phyloP scores from a whole-genome alignment of 495 filamentous ascomycete species.

The Penicillium dipodomyicola region DNA sequence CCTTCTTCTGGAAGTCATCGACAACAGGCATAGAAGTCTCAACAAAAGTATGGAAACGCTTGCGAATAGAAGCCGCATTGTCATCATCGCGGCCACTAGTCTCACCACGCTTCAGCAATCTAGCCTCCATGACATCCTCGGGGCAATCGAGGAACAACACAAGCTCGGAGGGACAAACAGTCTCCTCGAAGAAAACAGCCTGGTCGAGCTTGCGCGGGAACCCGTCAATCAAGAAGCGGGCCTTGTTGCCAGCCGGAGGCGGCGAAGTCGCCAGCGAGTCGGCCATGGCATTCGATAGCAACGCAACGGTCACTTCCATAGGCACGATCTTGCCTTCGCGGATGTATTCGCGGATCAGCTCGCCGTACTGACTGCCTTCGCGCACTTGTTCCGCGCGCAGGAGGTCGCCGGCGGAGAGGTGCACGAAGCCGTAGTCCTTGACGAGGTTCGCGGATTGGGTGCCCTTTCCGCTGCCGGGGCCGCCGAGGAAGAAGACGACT shows the following conservation, averaged over 20 bases:
- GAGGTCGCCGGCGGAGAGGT: slow-evolving; percentile 90
- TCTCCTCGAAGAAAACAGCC: slow-evolving; percentile 85
- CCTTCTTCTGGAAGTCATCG: slow-evolving; percentile 71
- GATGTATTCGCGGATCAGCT: slow-evolving; percentile 87
- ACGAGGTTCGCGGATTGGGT: slow-evolving; percentile 87
- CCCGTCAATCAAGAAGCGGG: slow-evolving; percentile 83
- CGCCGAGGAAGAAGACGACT: slow-evolving; percentile 67
- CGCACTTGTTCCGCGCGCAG: slow-evolving; percentile 91
- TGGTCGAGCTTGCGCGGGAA: slow-evolving; percentile 98
- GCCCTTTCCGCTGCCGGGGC: slow-evolving; percentile 56
- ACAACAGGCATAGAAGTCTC: slow-evolving; percentile 98
- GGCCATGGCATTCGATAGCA: slow-evolving; percentile 91
- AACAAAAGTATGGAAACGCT: slow-evolving; percentile 89
- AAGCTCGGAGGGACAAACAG: slow-evolving; percentile 76
- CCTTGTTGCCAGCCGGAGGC: slow-evolving; percentile 27
- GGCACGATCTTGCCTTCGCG: slow-evolving; percentile 92
- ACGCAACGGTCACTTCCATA: slow-evolving; percentile 94
- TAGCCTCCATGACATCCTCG: slow-evolving; percentile 78
- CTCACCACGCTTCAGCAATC: slow-evolving; percentile 85
- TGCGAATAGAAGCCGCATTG: slow-evolving; percentile 91
- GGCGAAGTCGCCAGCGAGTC: slow-evolving; percentile 46
- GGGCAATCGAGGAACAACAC: slow-evolving; percentile 91
- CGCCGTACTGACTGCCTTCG: slow-evolving; percentile 78
- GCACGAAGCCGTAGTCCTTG: slow-evolving; percentile 83
- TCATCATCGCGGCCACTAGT: slow-evolving; percentile 89